phyloP scores from a whole-genome alignment of 805 yeast genomes.

The Saccharomycodes ludwigii region DNA sequence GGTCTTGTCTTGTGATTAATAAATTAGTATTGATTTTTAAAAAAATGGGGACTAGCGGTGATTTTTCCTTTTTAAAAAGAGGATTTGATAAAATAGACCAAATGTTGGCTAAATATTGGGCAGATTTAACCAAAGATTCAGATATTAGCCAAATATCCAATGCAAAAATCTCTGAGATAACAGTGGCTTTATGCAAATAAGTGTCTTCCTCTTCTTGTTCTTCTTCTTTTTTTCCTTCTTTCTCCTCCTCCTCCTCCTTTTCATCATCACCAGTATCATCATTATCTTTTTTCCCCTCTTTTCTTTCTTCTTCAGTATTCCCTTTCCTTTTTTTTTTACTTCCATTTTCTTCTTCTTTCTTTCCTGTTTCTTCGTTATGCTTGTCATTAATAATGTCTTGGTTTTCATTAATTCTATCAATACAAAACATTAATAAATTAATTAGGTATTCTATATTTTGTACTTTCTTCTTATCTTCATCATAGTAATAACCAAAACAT shows the following conservation, averaged over 20 bases:
- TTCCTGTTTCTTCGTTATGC: neutral
- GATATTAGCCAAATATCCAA: constrained; percentile 88
- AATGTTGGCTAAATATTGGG: constrained; percentile 46
- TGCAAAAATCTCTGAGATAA: constrained; percentile 64
- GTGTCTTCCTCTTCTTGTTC: constrained; percentile 3
- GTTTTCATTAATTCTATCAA: constrained; percentile 13
- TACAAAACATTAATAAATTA: constrained; percentile 16
- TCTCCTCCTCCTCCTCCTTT: constrained; percentile 1
- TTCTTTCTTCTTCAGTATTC: constrained; percentile 1
- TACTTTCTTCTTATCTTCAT: constrained; percentile 11
- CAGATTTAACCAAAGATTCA: constrained; percentile 73
- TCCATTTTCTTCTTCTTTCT: neutral
- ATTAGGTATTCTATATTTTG: constrained; percentile 21
- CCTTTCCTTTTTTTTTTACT: neutral
- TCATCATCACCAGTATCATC: constrained; percentile 8
- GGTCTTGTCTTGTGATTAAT: constrained; percentile 55
- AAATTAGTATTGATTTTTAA: constrained; percentile 83
- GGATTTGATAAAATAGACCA: constrained; percentile 69
- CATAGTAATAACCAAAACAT: constrained; percentile 31
- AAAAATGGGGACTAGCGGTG: constrained; percentile 68
- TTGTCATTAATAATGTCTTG: no score
- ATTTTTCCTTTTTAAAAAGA: constrained; percentile 43
- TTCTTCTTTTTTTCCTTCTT: neutral
- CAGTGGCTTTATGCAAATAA: constrained; percentile 15
- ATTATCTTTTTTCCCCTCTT: constrained; percentile 1